Conservation (phyloP, 768 basidiomycete species). For the Coprinellus aureogranulatus region DNA sequence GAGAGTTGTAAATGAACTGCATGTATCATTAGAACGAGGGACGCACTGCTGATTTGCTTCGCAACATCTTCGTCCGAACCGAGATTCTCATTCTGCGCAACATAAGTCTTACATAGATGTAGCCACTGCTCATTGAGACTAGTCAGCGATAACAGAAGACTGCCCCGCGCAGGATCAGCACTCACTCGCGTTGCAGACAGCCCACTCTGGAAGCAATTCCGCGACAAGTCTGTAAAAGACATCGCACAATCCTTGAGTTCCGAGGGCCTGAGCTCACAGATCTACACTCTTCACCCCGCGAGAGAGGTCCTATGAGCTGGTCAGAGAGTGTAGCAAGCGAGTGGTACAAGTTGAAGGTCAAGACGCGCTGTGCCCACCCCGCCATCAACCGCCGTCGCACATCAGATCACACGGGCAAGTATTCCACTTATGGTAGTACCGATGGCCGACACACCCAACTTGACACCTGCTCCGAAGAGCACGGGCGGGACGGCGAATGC, state of each 20-base stretch:
- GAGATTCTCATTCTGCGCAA: background rate
- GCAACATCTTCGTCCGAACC: background rate
- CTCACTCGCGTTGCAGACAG: conserved; percentile 59
- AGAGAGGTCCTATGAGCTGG: too few relatives aligned
- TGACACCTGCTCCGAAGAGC: too few relatives aligned
- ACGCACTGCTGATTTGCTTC: conserved; percentile 56
- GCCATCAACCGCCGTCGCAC: too few relatives aligned
- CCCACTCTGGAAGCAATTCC: conserved; percentile 73
- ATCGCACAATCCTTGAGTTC: conserved; percentile 30
- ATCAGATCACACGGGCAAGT: too few relatives aligned
- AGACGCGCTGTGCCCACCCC: too few relatives aligned
- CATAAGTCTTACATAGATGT: conserved; percentile 45
- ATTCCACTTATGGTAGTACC: too few relatives aligned
- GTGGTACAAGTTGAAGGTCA: too few relatives aligned
- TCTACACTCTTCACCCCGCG: background rate
- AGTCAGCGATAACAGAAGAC: conserved; percentile 6
- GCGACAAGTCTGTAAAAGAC: conserved; percentile 68
- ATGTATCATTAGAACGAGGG: background rate
- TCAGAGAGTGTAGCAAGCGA: too few relatives aligned
- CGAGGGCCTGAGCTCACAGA: too few relatives aligned
- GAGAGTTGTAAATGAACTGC: conserved; percentile 4
- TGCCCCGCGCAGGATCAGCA: background rate
- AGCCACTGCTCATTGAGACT: conserved; percentile 53
- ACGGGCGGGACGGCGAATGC: too few relatives aligned
- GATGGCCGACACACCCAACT: too few relatives aligned